Evolutionary conservation across 2,329 filamentous ascomycete species (phyloP).

Genomic region (Epichloe coenophiala): DNA sequence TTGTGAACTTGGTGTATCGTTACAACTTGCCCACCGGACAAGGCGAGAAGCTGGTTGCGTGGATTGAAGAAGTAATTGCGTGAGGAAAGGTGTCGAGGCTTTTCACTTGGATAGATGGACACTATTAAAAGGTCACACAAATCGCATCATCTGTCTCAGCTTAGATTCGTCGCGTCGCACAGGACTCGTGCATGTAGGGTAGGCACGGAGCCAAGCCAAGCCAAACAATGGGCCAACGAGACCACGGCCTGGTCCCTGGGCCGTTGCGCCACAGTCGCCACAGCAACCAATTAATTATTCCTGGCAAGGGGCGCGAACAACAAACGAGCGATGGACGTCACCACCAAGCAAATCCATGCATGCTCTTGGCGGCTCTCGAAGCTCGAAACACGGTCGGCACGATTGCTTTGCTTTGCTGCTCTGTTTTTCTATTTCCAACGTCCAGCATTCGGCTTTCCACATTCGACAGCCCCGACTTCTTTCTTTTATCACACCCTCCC

Average conservation of each 20-base stretch:
- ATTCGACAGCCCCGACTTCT: background rate
- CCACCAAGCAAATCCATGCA: background rate
- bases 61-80: slow-evolving; percentile 6
- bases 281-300: background rate
- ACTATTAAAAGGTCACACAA: too few species aligned
- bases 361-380: background rate
- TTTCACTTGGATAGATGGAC: background rate
- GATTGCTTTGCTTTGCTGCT: background rate
- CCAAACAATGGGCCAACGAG: too few species aligned
- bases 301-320: slow-evolving; percentile 3
- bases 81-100: background rate
- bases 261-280: background rate
- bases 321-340: slow-evolving; percentile 7
- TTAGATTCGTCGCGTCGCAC: too few species aligned
- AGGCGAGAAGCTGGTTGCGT: slow-evolving; percentile 9
- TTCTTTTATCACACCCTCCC: background rate
- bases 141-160: too few species aligned
- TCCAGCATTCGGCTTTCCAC: background rate
- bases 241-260: background rate
- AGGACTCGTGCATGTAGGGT: too few species aligned
- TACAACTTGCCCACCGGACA: slow-evolving; percentile 8
- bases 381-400: background rate
- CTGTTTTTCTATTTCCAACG: background rate
- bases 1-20: slow-evolving; percentile 8
- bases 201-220: too few species aligned